Conservation (phyloP, 371 early-diverging fungal genomes). For the Apophysomyces ossiformis region DNA sequence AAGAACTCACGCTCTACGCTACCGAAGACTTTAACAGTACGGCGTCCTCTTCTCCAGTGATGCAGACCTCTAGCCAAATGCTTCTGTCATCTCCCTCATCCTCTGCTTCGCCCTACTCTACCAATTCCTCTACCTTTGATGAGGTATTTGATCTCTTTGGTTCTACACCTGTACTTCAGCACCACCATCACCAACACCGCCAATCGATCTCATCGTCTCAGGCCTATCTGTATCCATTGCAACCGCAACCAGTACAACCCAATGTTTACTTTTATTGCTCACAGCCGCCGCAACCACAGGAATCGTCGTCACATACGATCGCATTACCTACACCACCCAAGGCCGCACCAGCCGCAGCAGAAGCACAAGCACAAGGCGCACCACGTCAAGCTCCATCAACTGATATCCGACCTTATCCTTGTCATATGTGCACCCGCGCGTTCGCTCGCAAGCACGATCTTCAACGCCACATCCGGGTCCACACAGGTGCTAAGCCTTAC, state of each 20-base stretch:
- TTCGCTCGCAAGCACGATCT: constrained; percentile 74
- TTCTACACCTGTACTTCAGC: constrained; percentile 4
- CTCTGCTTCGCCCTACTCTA: neutral
- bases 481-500: constrained; percentile 71
- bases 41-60: neutral
- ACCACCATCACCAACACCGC: constrained; percentile 16
- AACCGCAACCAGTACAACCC: neutral
- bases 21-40: neutral
- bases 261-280: neutral
- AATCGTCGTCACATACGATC: neutral
- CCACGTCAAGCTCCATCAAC: neutral
- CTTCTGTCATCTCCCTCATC: neutral
- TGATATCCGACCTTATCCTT: constrained; percentile 20
- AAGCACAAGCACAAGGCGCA: neutral
- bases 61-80: neutral
- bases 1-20: neutral
- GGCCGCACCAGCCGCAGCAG: too few relatives aligned
- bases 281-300: neutral
- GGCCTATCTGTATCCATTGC: neutral
- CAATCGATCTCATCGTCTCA: constrained; percentile 7
- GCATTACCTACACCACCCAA: neutral
- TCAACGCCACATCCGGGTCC: constrained; percentile 69
- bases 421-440: constrained; percentile 20
- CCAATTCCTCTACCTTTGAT: neutral
- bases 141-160: neutral